Evolutionary conservation across 164 flowering plant species (phyloP), one percentile per base, ranked within the genome.

Genomic region (Protea cynaroides): DNA sequence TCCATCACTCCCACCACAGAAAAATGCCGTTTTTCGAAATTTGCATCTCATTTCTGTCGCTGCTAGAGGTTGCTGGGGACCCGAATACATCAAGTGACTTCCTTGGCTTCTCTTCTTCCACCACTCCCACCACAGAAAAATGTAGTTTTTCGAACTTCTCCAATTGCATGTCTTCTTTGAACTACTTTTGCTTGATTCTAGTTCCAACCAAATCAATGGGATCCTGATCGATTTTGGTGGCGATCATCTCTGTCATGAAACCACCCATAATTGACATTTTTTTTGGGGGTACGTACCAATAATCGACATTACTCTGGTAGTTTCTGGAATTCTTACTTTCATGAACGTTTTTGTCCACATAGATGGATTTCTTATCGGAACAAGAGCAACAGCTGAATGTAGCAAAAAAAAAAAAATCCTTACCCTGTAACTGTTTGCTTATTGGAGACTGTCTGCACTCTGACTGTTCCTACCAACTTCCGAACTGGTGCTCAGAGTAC

Each of bases 391-490:
- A 87, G 62, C 79, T 64, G n/a, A 86, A 77, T 52, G 62, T 68
- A 7, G 82, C 36, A n/a, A n/a, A n/a, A n/a, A n/a, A n/a, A 51
- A 87, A 67, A 53, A 84, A 77, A 25, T 76, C 74, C 75, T 47
- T 70, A 9, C 65, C 54, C 17, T 55, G 59, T 50, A 8, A 60
- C 53, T 46, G 56, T 74, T 40, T 29, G 62, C 37, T 44, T 4
- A 59, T 58, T 34, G 23, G 59, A 46, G 65, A 46, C 46, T 65
- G 60, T 14, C 71, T 10, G 79, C 81, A 13, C 72, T 82, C 58
- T 82, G 87, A 81, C 98, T 90, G 73, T 92, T 85, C 81, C 75
- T 78, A 64, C 98, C 88, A 2, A 83, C 77, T 67, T 84, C 88
- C 4, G 98, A 89, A 18, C 64, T 73, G 56, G 66, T 49, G 69